Evolutionary conservation across 139 green algal genomes (phyloP).

Genomic region (Spirogloea muscicola): DNA sequence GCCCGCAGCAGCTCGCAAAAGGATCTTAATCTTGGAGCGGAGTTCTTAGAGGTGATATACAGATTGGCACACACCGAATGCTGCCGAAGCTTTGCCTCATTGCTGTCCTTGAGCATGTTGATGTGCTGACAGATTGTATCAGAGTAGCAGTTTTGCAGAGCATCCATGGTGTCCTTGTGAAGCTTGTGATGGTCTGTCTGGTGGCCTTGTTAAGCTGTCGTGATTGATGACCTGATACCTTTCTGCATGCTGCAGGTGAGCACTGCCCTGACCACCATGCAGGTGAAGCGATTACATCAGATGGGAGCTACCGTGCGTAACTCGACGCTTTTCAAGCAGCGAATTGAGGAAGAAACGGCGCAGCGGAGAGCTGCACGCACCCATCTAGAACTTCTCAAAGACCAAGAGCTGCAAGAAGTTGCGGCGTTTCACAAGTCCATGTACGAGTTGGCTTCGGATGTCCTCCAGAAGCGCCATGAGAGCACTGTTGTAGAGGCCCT

Average conservation of each 20-base stretch:
- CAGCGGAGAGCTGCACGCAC: not conserved
- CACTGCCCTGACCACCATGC: not conserved
- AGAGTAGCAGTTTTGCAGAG: too few species aligned
- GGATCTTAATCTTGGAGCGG: constrained; percentile 17
- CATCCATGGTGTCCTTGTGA: too few species aligned
- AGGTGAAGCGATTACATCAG: constrained; percentile 23
- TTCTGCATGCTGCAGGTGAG: constrained; percentile 16
- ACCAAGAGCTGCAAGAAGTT: constrained; percentile 15
- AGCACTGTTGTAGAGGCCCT: too few species aligned
- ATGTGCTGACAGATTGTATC: too few species aligned
- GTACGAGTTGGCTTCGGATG: constrained; percentile 21
- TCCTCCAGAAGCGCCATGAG: too few species aligned
- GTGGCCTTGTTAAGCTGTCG: too few species aligned
- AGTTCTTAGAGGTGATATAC: constrained; percentile 32
- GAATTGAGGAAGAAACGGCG: not conserved
- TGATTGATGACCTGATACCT: too few species aligned
- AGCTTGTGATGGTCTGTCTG: too few species aligned
- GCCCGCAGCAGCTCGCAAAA: constrained; percentile 18
- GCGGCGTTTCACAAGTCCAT: constrained; percentile 20
- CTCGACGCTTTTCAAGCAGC: not conserved
- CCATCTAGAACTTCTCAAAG: constrained; percentile 1
- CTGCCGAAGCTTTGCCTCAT: too few species aligned
- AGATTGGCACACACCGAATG: too few species aligned
- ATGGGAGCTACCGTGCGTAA: constrained; percentile 42
- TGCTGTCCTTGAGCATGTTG: too few species aligned